These are phyloP conservation scores for Trichoderma sp. DNA, from an alignment of 2,329 filamentous ascomycete genomes.

Conservation along the genomic window DNA sequence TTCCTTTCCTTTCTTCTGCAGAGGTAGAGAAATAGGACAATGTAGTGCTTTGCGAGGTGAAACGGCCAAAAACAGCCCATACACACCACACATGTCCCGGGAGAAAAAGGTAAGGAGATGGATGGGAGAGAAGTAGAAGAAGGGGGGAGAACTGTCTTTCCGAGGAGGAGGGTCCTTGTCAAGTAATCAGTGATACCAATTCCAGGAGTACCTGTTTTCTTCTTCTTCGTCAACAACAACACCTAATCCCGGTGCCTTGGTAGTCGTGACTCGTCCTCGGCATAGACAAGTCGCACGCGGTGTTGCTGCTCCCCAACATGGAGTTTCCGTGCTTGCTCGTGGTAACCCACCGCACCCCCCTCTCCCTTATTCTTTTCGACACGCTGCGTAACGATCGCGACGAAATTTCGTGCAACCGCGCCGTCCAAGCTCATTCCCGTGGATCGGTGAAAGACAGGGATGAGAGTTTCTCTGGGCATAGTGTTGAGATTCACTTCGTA, in stretches of 20 bases:
- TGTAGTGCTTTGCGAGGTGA: not conserved
- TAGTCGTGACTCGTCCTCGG: no score
- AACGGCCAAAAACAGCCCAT: not conserved
- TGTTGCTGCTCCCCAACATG: not conserved
- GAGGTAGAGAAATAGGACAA: not conserved
- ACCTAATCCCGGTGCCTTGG: not conserved
- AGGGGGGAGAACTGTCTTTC: not conserved
- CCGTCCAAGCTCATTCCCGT: not conserved
- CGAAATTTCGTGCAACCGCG: not conserved
- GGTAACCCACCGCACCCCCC: no score
- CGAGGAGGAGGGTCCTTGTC: not conserved
- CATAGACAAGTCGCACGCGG: not conserved
- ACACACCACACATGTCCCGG: not conserved
- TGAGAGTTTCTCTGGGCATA: no score
- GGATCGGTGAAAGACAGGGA: not conserved
- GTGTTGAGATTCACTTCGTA: not conserved
- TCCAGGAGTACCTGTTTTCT: not conserved
- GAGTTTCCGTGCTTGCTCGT: no score
- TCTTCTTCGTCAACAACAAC: not conserved
- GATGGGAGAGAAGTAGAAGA: not conserved
- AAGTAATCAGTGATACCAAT: not conserved
- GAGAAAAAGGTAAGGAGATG: not conserved
- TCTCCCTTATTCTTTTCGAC: not conserved
- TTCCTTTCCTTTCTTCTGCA: not conserved
- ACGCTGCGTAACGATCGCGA: slow-evolving; percentile 6